phyloP scores from a whole-genome alignment of 148 eudicot species.

The Vaccinium corymbosum region DNA sequence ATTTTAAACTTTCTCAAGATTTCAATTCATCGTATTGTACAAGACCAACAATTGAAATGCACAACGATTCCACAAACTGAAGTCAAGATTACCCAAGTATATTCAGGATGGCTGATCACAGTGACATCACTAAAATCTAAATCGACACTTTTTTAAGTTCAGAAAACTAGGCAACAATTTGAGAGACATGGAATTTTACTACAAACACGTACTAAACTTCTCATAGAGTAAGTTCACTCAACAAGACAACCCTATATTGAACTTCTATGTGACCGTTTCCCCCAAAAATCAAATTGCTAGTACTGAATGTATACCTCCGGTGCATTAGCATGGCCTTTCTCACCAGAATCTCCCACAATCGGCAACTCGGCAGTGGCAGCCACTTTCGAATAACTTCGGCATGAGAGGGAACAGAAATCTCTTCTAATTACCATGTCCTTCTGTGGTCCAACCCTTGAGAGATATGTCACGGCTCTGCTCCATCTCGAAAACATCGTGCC shows the following conservation, averaged over 20 bases:
- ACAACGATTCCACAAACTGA: neutral
- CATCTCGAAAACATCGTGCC: slow-evolving; percentile 51
- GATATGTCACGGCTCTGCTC: slow-evolving; percentile 36
- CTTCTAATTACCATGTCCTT: slow-evolving; percentile 17
- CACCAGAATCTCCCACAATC: slow-evolving; percentile 25
- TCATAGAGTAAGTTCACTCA: neutral
- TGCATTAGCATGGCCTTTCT: slow-evolving; percentile 19
- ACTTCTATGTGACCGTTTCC: neutral
- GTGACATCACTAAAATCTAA: neutral
- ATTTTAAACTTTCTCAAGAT: neutral
- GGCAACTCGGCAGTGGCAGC: slow-evolving; percentile 29
- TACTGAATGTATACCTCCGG: slow-evolving; percentile 27
- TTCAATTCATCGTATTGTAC: neutral
- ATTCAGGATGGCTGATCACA: neutral
- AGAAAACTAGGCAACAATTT: neutral
- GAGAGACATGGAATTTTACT: too few species aligned
- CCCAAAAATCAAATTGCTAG: slow-evolving; percentile 14
- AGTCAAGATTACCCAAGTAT: neutral
- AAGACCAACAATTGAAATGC: neutral
- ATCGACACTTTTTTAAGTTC: neutral
- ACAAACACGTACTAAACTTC: neutral
- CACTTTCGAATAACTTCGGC: slow-evolving; percentile 42
- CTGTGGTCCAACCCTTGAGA: slow-evolving; percentile 37
- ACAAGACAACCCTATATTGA: neutral
- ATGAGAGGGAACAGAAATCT: slow-evolving; percentile 21